phyloP scores from a whole-genome alignment of 176 grass and related monocot genomes.

The Lolium multiflorum region DNA sequence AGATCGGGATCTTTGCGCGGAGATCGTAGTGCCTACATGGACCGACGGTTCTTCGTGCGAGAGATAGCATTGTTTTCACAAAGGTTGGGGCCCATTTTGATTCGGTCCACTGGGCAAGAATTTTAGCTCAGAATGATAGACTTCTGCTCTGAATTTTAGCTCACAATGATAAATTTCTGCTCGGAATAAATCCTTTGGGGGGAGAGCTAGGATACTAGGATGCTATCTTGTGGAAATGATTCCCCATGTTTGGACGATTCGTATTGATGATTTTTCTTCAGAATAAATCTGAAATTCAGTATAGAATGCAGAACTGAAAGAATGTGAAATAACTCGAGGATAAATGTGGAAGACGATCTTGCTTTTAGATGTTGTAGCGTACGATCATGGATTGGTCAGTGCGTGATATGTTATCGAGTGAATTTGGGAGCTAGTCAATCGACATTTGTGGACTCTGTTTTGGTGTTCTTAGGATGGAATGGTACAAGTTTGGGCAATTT shows the following conservation, averaged over 20 bases:
- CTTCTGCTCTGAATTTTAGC: neutral
- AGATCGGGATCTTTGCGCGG: slow-evolving; percentile 22
- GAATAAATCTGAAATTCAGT: neutral
- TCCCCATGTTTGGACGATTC: neutral
- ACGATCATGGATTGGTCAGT: neutral
- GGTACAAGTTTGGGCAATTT: slow-evolving; percentile 10
- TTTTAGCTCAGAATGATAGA: too few relatives aligned
- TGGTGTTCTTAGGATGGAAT: slow-evolving; percentile 6
- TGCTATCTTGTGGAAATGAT: slow-evolving; percentile 24
- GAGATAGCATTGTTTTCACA: neutral
- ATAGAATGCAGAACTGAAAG: slow-evolving; percentile 24
- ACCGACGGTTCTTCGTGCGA: neutral
- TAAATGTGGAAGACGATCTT: neutral
- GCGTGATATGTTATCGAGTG: neutral
- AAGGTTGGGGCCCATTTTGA: slow-evolving; percentile 4
- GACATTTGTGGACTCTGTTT: neutral
- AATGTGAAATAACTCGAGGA: neutral
- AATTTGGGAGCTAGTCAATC: neutral
- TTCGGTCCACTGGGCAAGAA: slow-evolving; percentile 28
- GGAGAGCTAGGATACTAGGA: neutral
- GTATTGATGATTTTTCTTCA: neutral
- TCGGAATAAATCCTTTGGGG: neutral
- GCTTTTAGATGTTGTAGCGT: slow-evolving; percentile 20
- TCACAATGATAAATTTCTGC: slow-evolving; percentile 5
- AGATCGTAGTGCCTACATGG: neutral